These are phyloP conservation scores for Colletotrichum karsti DNA, from an alignment of 2,329 filamentous ascomycete genomes.

Conservation along the genomic window DNA sequence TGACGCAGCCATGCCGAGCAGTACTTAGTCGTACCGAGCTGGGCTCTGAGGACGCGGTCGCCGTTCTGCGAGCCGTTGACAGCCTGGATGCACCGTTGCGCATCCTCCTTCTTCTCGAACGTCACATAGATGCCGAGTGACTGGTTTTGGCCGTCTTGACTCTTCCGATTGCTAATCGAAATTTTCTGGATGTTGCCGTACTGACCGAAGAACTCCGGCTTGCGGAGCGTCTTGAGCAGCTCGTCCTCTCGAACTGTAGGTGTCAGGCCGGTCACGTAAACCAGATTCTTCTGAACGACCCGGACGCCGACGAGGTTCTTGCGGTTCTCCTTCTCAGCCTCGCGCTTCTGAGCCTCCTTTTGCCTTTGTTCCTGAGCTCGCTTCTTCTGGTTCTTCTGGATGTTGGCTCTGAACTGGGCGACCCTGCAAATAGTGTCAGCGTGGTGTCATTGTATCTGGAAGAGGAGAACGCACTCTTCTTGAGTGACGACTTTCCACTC, in stretches of 20 bases:
- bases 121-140: constrained; percentile 99
- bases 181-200: constrained; percentile 99
- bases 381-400: constrained; percentile 92
- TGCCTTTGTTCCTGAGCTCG: constrained; percentile 84
- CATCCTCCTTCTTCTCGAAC: constrained; percentile 91
- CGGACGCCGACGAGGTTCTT: constrained; percentile 96
- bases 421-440: constrained; percentile 60
- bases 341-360: constrained; percentile 94
- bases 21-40: constrained; percentile 93
- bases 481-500: constrained; percentile 94
- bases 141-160: constrained; percentile 76
- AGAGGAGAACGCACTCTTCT: constrained; percentile 80
- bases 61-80: constrained; percentile 94
- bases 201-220: constrained; percentile 94
- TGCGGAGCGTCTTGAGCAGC: constrained; percentile 87
- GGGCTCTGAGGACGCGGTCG: constrained; percentile 82
- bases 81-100: constrained; percentile 86
- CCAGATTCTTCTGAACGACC: constrained; percentile 97
- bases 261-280: constrained; percentile 95
- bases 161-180: constrained; percentile 95
- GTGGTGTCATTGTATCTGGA: neutral
- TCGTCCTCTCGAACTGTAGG: constrained; percentile 93
- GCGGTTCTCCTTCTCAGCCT: constrained; percentile 93
- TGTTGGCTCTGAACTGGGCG: constrained; percentile 78
- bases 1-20: constrained; percentile 96